phyloP scores from a whole-genome alignment of 176 grass and related monocot genomes.

The Eleusine indica region DNA sequence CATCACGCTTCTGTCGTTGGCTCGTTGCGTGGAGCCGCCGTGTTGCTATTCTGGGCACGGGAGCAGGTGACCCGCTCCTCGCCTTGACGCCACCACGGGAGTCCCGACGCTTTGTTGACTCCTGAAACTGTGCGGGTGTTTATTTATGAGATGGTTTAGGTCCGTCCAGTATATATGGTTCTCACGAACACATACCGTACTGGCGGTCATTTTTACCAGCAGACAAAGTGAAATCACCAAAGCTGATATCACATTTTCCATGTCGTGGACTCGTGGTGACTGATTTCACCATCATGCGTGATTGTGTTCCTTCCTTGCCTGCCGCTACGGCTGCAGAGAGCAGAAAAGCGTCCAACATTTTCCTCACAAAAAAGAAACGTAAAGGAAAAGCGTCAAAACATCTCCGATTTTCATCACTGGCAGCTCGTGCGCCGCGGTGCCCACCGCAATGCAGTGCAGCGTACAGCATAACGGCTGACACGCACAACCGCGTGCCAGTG shows the following conservation, averaged over 20 bases:
- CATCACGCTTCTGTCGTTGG: slow-evolving; percentile 18
- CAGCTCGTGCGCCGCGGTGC: neutral
- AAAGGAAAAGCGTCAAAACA: neutral
- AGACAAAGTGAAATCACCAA: neutral
- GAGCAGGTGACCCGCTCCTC: slow-evolving; percentile 4
- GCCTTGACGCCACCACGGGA: neutral
- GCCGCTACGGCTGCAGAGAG: neutral
- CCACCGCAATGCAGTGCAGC: neutral
- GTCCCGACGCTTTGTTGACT: neutral
- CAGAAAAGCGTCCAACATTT: neutral
- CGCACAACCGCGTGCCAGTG: neutral
- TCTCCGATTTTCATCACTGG: neutral
- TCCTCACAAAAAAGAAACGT: neutral
- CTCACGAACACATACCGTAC: neutral
- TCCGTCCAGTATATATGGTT: neutral
- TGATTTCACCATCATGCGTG: neutral
- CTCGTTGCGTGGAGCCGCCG: neutral
- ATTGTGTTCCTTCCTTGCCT: neutral
- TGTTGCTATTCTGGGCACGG: neutral
- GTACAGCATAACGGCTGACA: neutral
- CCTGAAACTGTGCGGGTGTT: neutral
- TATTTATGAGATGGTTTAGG: neutral
- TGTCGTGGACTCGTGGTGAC: neutral
- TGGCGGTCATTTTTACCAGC: neutral
- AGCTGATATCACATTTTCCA: neutral